Evolutionary conservation across 139 green algal species (phyloP), one percentile per base, ranked within the genome.

Genomic region (Gonium pectorale): DNA sequence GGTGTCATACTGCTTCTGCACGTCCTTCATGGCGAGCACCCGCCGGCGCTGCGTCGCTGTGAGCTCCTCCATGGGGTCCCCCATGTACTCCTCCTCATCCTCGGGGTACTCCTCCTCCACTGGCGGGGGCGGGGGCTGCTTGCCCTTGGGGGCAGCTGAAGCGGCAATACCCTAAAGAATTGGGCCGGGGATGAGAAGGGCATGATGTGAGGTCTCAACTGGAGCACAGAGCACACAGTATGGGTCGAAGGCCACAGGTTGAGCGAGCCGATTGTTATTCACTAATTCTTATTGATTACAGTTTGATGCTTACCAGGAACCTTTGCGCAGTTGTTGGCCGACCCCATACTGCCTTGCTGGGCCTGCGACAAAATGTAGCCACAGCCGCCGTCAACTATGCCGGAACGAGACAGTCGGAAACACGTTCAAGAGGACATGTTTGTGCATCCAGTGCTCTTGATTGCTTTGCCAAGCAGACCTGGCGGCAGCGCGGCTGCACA

Each of bases 11-110:
- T 54, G 41, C 46, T 67, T 29, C 84, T 94, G 90, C 46, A 91
- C 68, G 72, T 91, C 90, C 68, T 89, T 88, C 67, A 94, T 83
- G 7, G 87, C 86, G 40, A 90, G 63, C 62, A 94, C 88, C 24
- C 90, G 81, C 17, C 89, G 86, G 51, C 81, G 69, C 70, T 71
- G 56, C 3, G 79, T 5, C 7, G 41, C 35, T 26, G 9, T 59
- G 7, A 85, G 63, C 11, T 77, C 64, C 24, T 46, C 64, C 64
- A 77, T 75, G 9, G 79, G 79, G 49, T 85, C 79, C 5, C 13
- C 41, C 41, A 70, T 56, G 27, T 8, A 21, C 78, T 75, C 63
- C 26, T 40, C 62, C 41, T 83, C 75, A 24, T 84, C 64, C 29
- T 69, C 63, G 19, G 17, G 15, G 31, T 27, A 5, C 5, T 73